Base-by-base conservation (phyloP, 306 rosid species). In the Vicia villosa region DNA sequence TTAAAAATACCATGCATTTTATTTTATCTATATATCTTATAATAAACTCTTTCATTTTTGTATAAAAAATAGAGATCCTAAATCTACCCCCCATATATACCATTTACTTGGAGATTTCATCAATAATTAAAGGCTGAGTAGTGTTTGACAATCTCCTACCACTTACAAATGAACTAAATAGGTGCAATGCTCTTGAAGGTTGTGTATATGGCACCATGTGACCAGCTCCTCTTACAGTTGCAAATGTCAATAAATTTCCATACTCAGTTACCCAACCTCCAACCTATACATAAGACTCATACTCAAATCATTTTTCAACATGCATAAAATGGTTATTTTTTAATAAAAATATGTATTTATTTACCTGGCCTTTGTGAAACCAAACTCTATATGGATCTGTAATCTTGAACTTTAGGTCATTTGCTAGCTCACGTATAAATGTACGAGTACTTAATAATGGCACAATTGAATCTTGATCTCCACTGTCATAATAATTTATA, bases 191-290 rank as follows among this genome's bases (percentile, higher is more conserved):
- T 60, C 96, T 85, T 4, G 98, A 88, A 42, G 97, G 98, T 54
- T 90, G 98, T 7, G 91, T 89, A 69, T 77, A 93, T 1, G 98
- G 91, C 9, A 93, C 98, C 96, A 90, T 90, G 72, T 90, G 98
- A 20, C 97, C 85, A 24, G 96, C 96, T 51, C 89, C 97, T 10
- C 97, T 87, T 40, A 93, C 89, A 0, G 96, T 93, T 3, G 90
- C 96, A 49, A 90, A 90, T 3, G 90, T 93, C 81, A 88, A 70
- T 16, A 81, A 73, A 68, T 93, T 86, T 20, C 94, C 97, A 64
- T 93, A 93, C 74, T 86, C 96, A 0, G 87, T 93, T 21, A 80
- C 88, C 97, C 97, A 93, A 6, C 97, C 94, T 3, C 86, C 94
- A 55, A 79, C 97, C 90, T 91, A 43, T 15, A 34, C 17, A 64